phyloP scores from a whole-genome alignment of 2,329 filamentous ascomycete species.

The Emergomyces orientalis region DNA sequence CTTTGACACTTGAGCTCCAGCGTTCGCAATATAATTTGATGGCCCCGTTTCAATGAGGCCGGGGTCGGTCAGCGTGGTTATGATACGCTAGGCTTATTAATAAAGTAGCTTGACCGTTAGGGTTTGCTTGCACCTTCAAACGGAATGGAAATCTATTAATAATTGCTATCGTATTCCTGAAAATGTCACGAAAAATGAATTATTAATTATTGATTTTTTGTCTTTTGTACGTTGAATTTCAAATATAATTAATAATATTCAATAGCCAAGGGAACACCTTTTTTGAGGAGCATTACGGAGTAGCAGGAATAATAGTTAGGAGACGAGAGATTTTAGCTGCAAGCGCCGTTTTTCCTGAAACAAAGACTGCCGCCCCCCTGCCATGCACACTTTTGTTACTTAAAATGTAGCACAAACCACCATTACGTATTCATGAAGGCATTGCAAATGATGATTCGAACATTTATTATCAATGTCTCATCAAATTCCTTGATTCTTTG shows the following conservation, averaged over 20 bases:
- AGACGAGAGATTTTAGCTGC: neutral
- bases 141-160: neutral
- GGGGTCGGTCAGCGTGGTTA: neutral
- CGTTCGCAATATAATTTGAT: neutral
- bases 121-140: neutral
- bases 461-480: too few species aligned
- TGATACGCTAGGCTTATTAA: neutral
- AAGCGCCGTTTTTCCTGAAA: neutral
- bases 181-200: neutral
- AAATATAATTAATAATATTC: neutral
- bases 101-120: neutral
- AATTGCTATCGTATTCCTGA: too few species aligned
- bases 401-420: neutral
- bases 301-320: too few species aligned
- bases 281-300: neutral
- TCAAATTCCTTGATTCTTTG: too few species aligned
- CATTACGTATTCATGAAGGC: neutral
- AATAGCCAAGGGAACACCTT: neutral
- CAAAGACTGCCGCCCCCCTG: neutral
- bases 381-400: neutral
- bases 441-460: neutral
- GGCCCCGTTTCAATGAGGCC: neutral
- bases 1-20: neutral
- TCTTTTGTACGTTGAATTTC: neutral
- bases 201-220: neutral